These are phyloP conservation scores for Sordariomycetes sp. DNA, from an alignment of 2,329 filamentous ascomycete species.

Conservation along the genomic window DNA sequence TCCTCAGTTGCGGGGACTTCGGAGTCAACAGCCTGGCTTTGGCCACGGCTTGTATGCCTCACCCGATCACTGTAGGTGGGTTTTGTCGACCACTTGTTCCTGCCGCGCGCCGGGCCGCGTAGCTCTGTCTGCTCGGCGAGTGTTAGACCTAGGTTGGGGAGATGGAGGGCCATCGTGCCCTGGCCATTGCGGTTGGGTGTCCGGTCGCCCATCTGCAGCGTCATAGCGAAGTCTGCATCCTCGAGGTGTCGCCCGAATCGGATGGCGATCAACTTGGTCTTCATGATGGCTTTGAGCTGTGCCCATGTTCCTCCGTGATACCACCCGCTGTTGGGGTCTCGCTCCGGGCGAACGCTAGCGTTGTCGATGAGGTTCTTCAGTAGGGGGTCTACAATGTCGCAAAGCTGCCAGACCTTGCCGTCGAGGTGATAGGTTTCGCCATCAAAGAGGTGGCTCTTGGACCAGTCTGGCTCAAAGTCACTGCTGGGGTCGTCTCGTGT, in stretches of 20 bases:
- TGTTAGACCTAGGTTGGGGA: conserved; percentile 24
- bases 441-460: conserved; percentile 69
- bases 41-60: too few relatives aligned
- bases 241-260: conserved; percentile 43
- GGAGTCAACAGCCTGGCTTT: too few relatives aligned
- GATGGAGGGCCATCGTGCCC: conserved; percentile 15
- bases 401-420: conserved; percentile 89
- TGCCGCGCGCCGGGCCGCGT: conserved; percentile 22
- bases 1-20: too few relatives aligned
- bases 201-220: conserved; percentile 21
- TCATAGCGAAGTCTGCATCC: conserved; percentile 23
- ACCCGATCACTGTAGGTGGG: too few relatives aligned
- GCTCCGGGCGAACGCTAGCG: conserved; percentile 46
- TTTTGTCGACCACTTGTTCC: conserved; percentile 21
- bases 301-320: conserved; percentile 72
- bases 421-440: conserved; percentile 66
- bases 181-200: conserved; percentile 18
- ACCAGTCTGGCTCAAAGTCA: conserved; percentile 20
- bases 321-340: conserved; percentile 68
- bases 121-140: conserved; percentile 23
- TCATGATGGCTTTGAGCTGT: conserved; percentile 81
- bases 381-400: conserved; percentile 79
- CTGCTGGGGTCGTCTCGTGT: conserved; percentile 8
- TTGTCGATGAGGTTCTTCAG: conserved; percentile 57
- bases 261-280: conserved; percentile 69